Evolutionary conservation across 192 early-diverging fungal species (phyloP).

Genomic region (Backusella sp.): DNA sequence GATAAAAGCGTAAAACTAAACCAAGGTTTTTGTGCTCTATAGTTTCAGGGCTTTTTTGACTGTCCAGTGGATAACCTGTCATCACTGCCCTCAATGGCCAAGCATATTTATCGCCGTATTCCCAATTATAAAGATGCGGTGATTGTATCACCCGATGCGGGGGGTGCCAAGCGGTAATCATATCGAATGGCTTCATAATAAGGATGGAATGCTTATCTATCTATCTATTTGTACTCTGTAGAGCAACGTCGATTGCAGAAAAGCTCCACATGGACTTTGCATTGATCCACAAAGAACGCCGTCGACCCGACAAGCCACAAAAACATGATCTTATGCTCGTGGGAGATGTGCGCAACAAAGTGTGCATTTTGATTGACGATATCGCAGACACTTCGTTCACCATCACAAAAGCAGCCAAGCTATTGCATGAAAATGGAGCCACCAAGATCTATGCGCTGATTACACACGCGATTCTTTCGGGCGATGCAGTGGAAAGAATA

Average conservation of each 20-base stretch:
- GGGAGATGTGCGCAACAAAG: conserved; percentile 84
- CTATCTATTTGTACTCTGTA: background rate
- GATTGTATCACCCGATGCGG: conserved; percentile 97
- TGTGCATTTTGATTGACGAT: conserved; percentile 92
- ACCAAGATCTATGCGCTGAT: conserved; percentile 90
- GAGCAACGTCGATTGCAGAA: conserved; percentile 86
- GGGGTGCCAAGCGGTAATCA: conserved; percentile 90
- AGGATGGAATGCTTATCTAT: background rate
- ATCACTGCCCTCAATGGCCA: conserved; percentile 81
- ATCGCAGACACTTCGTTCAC: conserved; percentile 95
- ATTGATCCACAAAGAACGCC: conserved; percentile 93
- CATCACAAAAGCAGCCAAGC: conserved; percentile 82
- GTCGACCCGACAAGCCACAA: conserved; percentile 55
- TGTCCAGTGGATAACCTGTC: conserved; percentile 92
- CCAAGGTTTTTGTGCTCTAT: background rate
- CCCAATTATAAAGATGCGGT: conserved; percentile 82
- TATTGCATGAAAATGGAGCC: conserved; percentile 84
- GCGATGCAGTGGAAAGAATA: conserved; percentile 80
- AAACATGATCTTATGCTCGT: conserved; percentile 87
- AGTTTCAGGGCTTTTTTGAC: conserved; percentile 91
- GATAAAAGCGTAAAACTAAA: background rate
- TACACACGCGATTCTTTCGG: conserved; percentile 90
- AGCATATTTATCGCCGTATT: conserved; percentile 87
- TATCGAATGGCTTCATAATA: background rate
- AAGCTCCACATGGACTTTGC: conserved; percentile 96